Evolutionary conservation across 805 yeast genomes (phyloP).

Genomic region (Saccharomycopsis oosterbeekiorum): DNA sequence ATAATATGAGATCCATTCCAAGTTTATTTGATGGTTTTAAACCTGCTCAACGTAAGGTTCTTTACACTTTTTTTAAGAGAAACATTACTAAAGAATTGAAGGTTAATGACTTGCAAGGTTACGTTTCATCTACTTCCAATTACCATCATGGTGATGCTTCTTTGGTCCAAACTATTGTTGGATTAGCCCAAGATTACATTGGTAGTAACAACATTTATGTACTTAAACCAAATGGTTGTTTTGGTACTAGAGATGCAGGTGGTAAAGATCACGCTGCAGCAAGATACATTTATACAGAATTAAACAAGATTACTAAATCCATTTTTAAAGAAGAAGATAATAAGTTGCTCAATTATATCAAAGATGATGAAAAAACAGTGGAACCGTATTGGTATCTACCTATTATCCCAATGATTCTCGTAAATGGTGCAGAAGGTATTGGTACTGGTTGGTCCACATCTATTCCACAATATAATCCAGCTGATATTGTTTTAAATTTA

Average conservation of each 20-base stretch:
- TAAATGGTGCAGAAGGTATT: conserved; percentile 95
- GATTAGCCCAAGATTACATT: conserved; percentile 89
- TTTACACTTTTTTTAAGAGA: conserved; percentile 78
- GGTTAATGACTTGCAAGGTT: conserved; percentile 86
- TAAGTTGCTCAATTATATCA: conserved; percentile 65
- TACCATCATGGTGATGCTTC: conserved; percentile 95
- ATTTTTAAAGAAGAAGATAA: conserved; percentile 76
- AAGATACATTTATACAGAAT: conserved; percentile 87
- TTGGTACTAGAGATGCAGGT: conserved; percentile 93
- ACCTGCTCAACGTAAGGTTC: conserved; percentile 93
- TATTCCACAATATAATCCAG: conserved; percentile 84
- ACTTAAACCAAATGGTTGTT: conserved; percentile 85
- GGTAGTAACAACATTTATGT: conserved; percentile 86
- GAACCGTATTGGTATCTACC: conserved; percentile 97
- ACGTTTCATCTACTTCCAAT: conserved; percentile 78
- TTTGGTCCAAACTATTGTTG: conserved; percentile 80
- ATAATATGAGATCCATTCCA: conserved; percentile 91
- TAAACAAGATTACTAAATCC: conserved; percentile 62
- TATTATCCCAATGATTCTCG: conserved; percentile 87
- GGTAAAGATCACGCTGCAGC: conserved; percentile 99
- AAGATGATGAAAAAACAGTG: conserved; percentile 87
- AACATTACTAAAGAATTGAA: conserved; percentile 70
- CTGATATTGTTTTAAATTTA: conserved; percentile 68
- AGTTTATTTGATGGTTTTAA: conserved; percentile 90
- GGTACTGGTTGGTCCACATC: conserved; percentile 98